These are phyloP conservation scores for Bathelium albidoporum DNA, from an alignment of 495 filamentous ascomycete genomes.

Conservation along the genomic window DNA sequence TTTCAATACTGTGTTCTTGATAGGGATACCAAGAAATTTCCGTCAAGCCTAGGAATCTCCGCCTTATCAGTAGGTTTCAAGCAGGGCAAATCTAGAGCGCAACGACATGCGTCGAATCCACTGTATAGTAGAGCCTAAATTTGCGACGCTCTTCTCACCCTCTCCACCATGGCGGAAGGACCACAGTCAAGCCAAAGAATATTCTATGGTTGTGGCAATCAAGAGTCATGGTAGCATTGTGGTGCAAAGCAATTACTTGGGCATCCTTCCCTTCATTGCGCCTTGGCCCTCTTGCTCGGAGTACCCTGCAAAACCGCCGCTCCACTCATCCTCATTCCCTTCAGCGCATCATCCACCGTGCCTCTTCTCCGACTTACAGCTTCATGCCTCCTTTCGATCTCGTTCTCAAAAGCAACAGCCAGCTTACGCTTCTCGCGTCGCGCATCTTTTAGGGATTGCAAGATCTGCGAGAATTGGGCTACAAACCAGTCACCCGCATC, in stretches of 20 bases:
- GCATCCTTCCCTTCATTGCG: background rate
- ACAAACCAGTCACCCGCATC: slow-evolving; percentile 72
- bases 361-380: slow-evolving; percentile 45
- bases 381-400: slow-evolving; percentile 46
- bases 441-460: slow-evolving; percentile 52
- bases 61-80: too few species aligned
- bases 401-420: slow-evolving; percentile 56
- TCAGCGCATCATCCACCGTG: slow-evolving; percentile 42
- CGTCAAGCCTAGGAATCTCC: too few species aligned
- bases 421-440: slow-evolving; percentile 55
- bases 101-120: too few species aligned
- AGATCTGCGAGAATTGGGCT: slow-evolving; percentile 52
- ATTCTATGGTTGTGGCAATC: too few species aligned
- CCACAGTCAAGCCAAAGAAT: background rate
- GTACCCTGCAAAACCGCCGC: slow-evolving; percentile 24
- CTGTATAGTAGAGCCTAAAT: too few species aligned
- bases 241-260: background rate
- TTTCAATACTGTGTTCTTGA: too few species aligned
- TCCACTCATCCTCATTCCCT: slow-evolving; percentile 46
- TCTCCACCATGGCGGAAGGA: too few species aligned
- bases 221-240: background rate
- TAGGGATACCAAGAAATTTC: too few species aligned
- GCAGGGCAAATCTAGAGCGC: too few species aligned
- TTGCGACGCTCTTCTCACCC: too few species aligned
- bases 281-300: slow-evolving; percentile 20